Base-by-base conservation (phyloP, 1,284 basidiomycete species). In the Naganishia liquefaciens region DNA sequence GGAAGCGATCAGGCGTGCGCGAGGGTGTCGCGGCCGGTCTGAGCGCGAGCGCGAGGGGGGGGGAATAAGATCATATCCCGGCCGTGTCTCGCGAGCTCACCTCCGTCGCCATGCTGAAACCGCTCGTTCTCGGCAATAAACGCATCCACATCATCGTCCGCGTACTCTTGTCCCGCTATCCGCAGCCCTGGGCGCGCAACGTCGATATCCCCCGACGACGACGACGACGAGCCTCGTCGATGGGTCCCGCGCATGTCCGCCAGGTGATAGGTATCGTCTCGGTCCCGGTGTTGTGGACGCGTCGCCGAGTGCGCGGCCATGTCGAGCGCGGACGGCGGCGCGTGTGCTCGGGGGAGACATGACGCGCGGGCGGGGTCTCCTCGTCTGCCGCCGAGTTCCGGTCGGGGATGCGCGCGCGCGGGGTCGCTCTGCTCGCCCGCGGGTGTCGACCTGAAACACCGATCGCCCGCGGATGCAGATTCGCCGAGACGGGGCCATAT, bases 1-100 rank as follows among this genome's bases (percentile, higher is more conserved):
- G 0, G 77, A 69, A 5, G 66, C 66, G 55, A 75, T 76, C 0
- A 79, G 70, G 5, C 76, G 67, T 30, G 44, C 25, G 7, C 60
- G 39, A 4, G 58, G 57, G 28, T 57, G 60, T 39, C 25, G 19
- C 5, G 23, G 10, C 40, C 2, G 13, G 6, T n/a, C 42, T 51
- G 27, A 15, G 4, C 25, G 30, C 5, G 13, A 37, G 33, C 33
- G 33, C 9, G 51, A n/a, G n/a, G 51, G 19, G 17, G 5, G n/a
- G 25, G 23, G 15, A 10, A 17, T 33, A 10, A 39, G 57, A 47
- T 46, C 44, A 33, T 19, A 19, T 23, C 13, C 25, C 27, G 11
- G 21, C 5, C 3, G 7, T 21, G 43, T 44, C n/a, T 21, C 2
- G 46, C 9, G 13, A 33, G 43, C 51, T 43, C 40, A 43, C 51